These are phyloP conservation scores for Hemileccinum hortonii DNA, from an alignment of 1,284 basidiomycete genomes.

Conservation along the genomic window DNA sequence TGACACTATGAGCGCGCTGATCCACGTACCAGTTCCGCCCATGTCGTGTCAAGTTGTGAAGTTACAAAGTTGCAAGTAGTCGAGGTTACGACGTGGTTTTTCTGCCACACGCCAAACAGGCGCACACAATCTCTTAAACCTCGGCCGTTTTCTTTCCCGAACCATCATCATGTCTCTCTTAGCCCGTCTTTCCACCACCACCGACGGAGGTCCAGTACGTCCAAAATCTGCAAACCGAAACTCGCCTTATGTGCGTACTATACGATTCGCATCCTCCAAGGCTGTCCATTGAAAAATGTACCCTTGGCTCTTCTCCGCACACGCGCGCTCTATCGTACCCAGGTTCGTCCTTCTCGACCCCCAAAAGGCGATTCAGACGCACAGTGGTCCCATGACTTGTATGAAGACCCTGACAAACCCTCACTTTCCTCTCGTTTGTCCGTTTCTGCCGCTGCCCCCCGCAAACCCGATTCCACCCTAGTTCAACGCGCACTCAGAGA, in stretches of 20 bases:
- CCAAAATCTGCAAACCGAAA: slow-evolving; percentile 49
- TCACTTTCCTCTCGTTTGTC: slow-evolving; percentile 64
- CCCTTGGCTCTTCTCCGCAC: neutral
- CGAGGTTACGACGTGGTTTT: too few species aligned
- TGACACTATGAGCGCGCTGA: neutral
- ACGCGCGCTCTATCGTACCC: slow-evolving; percentile 5
- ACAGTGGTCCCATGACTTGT: slow-evolving; percentile 74
- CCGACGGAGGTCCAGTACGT: slow-evolving; percentile 55
- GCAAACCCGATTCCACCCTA: slow-evolving; percentile 44
- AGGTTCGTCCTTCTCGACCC: slow-evolving; percentile 38
- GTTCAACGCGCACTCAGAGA: slow-evolving; percentile 57
- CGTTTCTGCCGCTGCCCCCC: slow-evolving; percentile 31
- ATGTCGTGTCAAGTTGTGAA: slow-evolving; percentile 15
- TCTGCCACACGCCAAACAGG: slow-evolving; percentile 32
- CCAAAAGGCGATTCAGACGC: slow-evolving; percentile 68
- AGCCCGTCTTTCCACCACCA: slow-evolving; percentile 56
- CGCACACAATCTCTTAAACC: slow-evolving; percentile 17
- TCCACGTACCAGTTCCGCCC: slow-evolving; percentile 32
- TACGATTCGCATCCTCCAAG: slow-evolving; percentile 30
- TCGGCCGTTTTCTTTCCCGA: slow-evolving; percentile 5
- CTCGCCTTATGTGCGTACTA: slow-evolving; percentile 67
- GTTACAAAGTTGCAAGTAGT: neutral
- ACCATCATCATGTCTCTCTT: slow-evolving; percentile 49
- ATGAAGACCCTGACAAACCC: slow-evolving; percentile 51
- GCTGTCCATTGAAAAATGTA: slow-evolving; percentile 23